Conservation (phyloP, 352 stramenopile species). For the Phytopythium delawarense region DNA sequence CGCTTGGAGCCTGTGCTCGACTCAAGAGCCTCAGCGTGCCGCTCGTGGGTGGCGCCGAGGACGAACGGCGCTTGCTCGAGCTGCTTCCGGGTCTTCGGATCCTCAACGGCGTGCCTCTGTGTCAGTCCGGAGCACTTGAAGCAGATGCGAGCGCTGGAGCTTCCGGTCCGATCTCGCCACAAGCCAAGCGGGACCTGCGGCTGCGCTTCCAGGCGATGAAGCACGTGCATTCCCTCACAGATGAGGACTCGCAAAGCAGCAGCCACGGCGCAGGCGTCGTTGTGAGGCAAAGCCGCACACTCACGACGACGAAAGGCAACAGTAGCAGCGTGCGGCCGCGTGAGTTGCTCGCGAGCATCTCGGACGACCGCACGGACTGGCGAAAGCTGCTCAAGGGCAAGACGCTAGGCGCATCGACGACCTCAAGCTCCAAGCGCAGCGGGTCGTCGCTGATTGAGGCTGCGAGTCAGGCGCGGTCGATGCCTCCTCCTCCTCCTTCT, state of each 20-base stretch:
- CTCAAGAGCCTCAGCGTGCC: slow-evolving; percentile 61
- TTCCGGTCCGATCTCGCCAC: slow-evolving; percentile 16
- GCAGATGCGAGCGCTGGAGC: neutral
- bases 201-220: slow-evolving; percentile 26
- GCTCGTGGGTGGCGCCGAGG: slow-evolving; percentile 39
- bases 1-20: slow-evolving; percentile 34
- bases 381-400: slow-evolving; percentile 51
- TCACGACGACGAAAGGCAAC: neutral
- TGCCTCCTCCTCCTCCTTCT: neutral
- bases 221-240: neutral
- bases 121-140: neutral
- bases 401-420: neutral
- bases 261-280: no score
- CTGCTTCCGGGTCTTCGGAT: slow-evolving; percentile 57
- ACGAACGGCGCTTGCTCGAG: slow-evolving; percentile 49
- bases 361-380: slow-evolving; percentile 64
- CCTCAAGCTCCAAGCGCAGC: neutral
- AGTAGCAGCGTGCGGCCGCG: slow-evolving; percentile 44
- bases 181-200: slow-evolving; percentile 31
- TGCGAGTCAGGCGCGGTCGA: neutral
- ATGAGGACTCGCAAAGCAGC: neutral
- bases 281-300: neutral
- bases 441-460: neutral
- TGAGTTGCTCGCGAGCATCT: slow-evolving; percentile 43
- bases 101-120: slow-evolving; percentile 45